Conservation (phyloP, 768 basidiomycete species). For the Xerocomus brunneocitrinus region DNA sequence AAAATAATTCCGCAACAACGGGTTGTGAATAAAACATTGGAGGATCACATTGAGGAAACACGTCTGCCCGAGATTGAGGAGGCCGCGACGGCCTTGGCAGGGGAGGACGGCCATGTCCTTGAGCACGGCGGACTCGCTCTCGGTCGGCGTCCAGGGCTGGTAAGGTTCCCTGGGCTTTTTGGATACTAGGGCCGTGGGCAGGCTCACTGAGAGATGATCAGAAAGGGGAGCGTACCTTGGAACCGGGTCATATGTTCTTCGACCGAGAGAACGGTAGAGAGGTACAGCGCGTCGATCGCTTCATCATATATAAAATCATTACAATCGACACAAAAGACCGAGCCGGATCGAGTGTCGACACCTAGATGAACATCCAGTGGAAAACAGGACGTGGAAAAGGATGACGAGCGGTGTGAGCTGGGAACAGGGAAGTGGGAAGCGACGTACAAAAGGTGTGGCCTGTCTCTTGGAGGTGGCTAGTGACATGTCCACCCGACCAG, state of each 20-base stretch:
- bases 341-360: constrained; percentile 69
- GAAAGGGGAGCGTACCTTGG: constrained; percentile 29
- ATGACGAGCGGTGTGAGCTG: not conserved
- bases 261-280: constrained; percentile 41
- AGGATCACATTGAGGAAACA: constrained; percentile 93
- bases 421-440: not conserved
- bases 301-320: constrained; percentile 69
- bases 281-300: constrained; percentile 43
- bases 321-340: constrained; percentile 69
- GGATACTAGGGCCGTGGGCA: constrained; percentile 24
- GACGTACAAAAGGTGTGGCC: constrained; percentile 66
- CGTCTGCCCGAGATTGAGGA: constrained; percentile 87
- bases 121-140: constrained; percentile 41
- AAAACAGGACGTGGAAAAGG: not conserved
- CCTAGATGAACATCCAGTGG: constrained; percentile 40
- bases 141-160: constrained; percentile 44
- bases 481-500: constrained; percentile 58
- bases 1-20: constrained; percentile 83
- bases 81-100: constrained; percentile 85
- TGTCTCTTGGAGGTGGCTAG: constrained; percentile 50
- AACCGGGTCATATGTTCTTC: constrained; percentile 64
- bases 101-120: constrained; percentile 49
- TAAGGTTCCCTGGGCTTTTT: constrained; percentile 45
- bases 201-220: not conserved
- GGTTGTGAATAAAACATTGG: constrained; percentile 87